Evolutionary conservation across 345 rosid species (phyloP), one percentile per base, ranked within the genome.

Genomic region (Kernera saxatilis): DNA sequence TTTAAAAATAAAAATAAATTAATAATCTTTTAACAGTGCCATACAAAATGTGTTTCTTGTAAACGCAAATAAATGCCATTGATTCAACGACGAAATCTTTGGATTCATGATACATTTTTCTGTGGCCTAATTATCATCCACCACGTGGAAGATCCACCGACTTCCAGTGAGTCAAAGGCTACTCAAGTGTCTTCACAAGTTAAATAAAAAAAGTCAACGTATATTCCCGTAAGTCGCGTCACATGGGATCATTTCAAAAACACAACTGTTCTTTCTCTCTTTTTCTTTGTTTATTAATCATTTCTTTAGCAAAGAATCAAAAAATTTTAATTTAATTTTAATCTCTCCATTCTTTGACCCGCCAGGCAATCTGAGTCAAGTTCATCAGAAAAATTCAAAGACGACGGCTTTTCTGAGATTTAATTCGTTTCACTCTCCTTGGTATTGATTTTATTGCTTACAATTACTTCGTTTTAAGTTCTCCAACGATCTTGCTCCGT

Each of bases 331-430:
- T n/a, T n/a, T 41, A 39, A 41, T 59, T 22, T 33, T 18, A 1
- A 33, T 22, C 46, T 19, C 33, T 52, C 49, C 44, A 48, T 23
- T 37, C 12, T 27, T 39, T 29, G 30, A 40, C 60, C 51, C 41
- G 51, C 43, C 43, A 61, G 54, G 11, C 27, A 1, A 4, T 30
- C 33, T 21, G 25, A 66, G 78, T 64, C 72, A 54, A 55, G 46
- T 26, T 73, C 61, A 49, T 40, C 43, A 5, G 29, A 37, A 45
- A 3, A 1, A 5, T 45, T 57, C 63, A 68, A 68, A 51, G 63
- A 23, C 51, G 78, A 68, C 73, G 64, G 56, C 78, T 40, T 50
- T 30, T 3, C 9, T n/a, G 56, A 64, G 41, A 36, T 55, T 56
- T 39, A 14, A 26, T 53, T 65, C 76, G 30, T 41, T 45, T 36